phyloP scores from a whole-genome alignment of 768 basidiomycete species.

The Lentinula lateritia region DNA sequence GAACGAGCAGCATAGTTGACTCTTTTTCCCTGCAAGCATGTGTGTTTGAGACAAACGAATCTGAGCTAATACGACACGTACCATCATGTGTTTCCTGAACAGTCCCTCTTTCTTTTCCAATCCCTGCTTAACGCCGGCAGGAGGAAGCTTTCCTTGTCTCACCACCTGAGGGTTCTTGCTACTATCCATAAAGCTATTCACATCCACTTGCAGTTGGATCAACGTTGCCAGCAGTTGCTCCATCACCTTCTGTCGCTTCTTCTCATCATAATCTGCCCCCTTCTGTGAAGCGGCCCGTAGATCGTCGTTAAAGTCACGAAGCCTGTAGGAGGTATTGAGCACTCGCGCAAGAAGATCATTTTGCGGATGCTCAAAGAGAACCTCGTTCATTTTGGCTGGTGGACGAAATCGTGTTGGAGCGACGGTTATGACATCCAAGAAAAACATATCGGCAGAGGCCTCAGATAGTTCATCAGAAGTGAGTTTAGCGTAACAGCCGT shows the following conservation, averaged over 20 bases:
- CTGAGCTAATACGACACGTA: conserved; percentile 25
- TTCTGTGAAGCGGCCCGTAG: conserved; percentile 61
- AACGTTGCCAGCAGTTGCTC: conserved; percentile 71
- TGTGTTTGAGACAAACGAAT: neutral
- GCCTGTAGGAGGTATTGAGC: conserved; percentile 70
- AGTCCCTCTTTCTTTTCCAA: conserved; percentile 98
- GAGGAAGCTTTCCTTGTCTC: conserved; percentile 84
- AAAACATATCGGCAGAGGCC: conserved; percentile 93
- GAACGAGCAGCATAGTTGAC: conserved; percentile 99
- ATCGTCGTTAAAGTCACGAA: conserved; percentile 71
- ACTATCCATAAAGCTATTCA: conserved; percentile 96
- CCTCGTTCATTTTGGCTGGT: conserved; percentile 85
- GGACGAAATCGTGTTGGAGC: conserved; percentile 96
- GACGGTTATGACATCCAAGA: conserved; percentile 88
- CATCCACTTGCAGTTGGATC: conserved; percentile 88
- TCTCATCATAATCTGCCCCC: conserved; percentile 44
- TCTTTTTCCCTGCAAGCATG: conserved; percentile 77
- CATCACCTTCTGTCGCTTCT: conserved; percentile 50
- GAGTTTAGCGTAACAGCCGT: conserved; percentile 74
- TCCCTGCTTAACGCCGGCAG: conserved; percentile 91
- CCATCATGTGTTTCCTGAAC: conserved; percentile 99
- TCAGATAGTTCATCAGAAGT: conserved; percentile 54
- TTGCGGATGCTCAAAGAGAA: conserved; percentile 92
- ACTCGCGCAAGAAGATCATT: conserved; percentile 85
- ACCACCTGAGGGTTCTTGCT: conserved; percentile 88